phyloP scores from a whole-genome alignment of 176 grass and related monocot genomes.

The Zea luxurians region DNA sequence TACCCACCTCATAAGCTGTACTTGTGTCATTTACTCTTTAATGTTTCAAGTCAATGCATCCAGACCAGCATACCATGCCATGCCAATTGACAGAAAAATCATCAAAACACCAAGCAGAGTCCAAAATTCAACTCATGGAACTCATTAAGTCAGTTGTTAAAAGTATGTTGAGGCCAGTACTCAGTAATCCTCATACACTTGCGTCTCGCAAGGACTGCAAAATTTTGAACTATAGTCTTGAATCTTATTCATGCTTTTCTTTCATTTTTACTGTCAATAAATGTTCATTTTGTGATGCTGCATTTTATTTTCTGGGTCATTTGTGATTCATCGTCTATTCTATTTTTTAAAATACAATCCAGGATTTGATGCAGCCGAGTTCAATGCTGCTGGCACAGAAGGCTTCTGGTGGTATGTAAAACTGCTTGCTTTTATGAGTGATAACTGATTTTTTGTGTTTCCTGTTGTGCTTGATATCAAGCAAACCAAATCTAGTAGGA shows the following conservation, averaged over 20 bases:
- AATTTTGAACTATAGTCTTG: neutral
- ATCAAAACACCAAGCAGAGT: conserved; percentile 1
- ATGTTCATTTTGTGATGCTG: neutral
- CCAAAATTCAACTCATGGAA: conserved; percentile 7
- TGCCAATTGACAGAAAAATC: neutral
- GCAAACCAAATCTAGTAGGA: neutral
- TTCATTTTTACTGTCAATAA: neutral
- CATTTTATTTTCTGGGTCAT: conserved; percentile 13
- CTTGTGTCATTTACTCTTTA: neutral
- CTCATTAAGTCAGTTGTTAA: neutral
- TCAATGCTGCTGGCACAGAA: conserved; percentile 43
- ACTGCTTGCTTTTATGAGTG: neutral
- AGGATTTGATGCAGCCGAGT: conserved; percentile 41
- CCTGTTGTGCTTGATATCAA: neutral
- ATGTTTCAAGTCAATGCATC: conserved; percentile 15
- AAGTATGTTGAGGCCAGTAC: neutral
- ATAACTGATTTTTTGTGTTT: neutral
- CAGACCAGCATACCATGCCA: neutral
- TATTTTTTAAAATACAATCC: conserved; percentile 28
- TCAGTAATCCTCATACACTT: neutral
- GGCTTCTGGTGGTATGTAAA: conserved; percentile 57
- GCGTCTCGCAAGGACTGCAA: neutral
- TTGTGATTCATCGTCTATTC: conserved; percentile 12
- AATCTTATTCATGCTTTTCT: neutral
- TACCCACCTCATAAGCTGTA: neutral